phyloP scores from a whole-genome alignment of 2,329 filamentous ascomycete species.

The Colletotrichum cereale region DNA sequence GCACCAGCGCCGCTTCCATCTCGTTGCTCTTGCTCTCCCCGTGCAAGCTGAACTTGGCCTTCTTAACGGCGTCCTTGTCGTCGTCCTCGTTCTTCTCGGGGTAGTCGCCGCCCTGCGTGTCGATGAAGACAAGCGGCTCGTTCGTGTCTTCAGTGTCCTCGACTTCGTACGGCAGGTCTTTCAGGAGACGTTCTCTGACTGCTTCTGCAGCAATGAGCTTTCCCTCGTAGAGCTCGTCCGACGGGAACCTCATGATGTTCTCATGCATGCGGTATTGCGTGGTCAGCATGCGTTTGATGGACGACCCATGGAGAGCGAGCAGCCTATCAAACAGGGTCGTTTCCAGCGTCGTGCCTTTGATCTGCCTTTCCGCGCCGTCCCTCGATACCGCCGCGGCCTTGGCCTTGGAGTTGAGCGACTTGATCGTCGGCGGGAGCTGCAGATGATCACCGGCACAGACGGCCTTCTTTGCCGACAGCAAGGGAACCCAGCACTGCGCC shows the following conservation, averaged over 20 bases:
- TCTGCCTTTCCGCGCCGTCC: conserved; percentile 53
- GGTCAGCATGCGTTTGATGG: conserved; percentile 94
- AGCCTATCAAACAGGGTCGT: conserved; percentile 94
- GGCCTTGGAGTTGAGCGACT: conserved; percentile 73
- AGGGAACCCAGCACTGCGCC: conserved; percentile 95
- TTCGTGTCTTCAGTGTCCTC: conserved; percentile 85
- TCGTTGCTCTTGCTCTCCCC: conserved; percentile 88
- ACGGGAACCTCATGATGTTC: conserved; percentile 94
- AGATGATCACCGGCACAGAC: conserved; percentile 95
- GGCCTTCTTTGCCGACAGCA: conserved; percentile 84
- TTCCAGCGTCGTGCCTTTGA: conserved; percentile 76
- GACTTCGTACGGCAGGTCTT: conserved; percentile 82
- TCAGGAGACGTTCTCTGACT: conserved; percentile 81
- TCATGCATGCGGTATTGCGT: conserved; percentile 99
- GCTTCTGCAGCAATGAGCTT: conserved; percentile 84
- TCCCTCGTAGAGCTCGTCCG: conserved; percentile 86
- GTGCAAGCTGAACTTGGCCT: conserved; percentile 58
- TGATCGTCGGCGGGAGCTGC: conserved; percentile 94
- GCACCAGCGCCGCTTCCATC: conserved; percentile 86
- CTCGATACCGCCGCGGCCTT: conserved; percentile 46
- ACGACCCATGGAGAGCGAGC: conserved; percentile 81
- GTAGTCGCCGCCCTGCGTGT: conserved; percentile 95
- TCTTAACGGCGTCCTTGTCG: conserved; percentile 61
- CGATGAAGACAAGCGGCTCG: conserved; percentile 92
- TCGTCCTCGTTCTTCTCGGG: conserved; percentile 85